A percentile compares a stretch with the other conserved stretches of the same genome.
Conservation (phyloP, 2,329 filamentous ascomycete species). For the Fusarium concolor region DNA sequence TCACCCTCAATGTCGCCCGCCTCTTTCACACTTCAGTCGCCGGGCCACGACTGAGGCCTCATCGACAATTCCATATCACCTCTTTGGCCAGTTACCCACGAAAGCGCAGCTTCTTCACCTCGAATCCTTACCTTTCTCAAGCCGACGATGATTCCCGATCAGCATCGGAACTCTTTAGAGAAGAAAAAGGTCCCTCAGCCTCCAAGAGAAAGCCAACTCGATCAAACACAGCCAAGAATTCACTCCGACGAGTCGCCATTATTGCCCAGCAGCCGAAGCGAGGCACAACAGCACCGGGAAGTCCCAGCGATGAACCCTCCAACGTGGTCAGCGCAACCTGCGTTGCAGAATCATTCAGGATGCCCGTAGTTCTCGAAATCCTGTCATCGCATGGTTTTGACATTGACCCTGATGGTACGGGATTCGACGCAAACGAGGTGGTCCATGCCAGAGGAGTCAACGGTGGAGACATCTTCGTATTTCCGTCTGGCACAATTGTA, state of each 20-base stretch:
- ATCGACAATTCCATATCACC: conserved; percentile 61
- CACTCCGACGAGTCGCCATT: conserved; percentile 84
- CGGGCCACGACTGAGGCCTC: conserved; percentile 44
- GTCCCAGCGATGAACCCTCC: conserved; percentile 51
- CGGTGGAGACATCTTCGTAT: conserved; percentile 91
- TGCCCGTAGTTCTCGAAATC: conserved; percentile 69
- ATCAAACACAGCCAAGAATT: conserved; percentile 70
- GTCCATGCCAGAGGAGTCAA: conserved; percentile 71
- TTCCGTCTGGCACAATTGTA: conserved; percentile 93
- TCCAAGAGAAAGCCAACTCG: conserved; percentile 62
- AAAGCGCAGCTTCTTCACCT: conserved; percentile 74
- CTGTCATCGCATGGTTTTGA: conserved; percentile 69
- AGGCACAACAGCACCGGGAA: conserved; percentile 41
- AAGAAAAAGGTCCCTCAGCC: conserved; percentile 37
- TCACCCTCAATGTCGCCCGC: conserved; percentile 47
- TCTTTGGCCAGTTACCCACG: conserved; percentile 59
- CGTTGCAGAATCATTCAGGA: conserved; percentile 72
- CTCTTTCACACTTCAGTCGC: conserved; percentile 48
- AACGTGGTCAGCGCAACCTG: conserved; percentile 69
- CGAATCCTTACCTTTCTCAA: conserved; percentile 66
- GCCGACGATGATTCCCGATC: conserved; percentile 49
- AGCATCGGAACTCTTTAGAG: conserved; percentile 26
- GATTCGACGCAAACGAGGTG: conserved; percentile 71
- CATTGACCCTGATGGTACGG: conserved; percentile 71
- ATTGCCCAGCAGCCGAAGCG: conserved; percentile 77